These are phyloP conservation scores for Actinomucor elegans DNA, from an alignment of 371 early-diverging fungal genomes.

Conservation along the genomic window DNA sequence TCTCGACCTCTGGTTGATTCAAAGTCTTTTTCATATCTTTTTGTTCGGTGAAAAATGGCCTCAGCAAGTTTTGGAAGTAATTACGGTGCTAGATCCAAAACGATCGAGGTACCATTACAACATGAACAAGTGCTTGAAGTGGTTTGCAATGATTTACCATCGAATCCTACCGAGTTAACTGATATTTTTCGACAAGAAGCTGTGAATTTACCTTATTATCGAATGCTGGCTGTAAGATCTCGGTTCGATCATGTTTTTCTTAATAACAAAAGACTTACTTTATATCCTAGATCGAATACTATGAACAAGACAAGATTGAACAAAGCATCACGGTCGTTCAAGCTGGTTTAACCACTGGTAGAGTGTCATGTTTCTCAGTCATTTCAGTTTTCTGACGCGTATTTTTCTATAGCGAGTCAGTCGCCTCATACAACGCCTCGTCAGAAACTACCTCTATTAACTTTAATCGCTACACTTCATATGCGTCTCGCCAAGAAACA, in stretches of 20 bases:
- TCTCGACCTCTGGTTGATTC: neutral
- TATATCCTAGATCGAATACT: constrained; percentile 69
- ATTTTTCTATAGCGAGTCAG: constrained; percentile 24
- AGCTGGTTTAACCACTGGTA: constrained; percentile 62
- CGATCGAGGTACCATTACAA: constrained; percentile 81
- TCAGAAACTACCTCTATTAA: constrained; percentile 66
- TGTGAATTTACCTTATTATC: constrained; percentile 70
- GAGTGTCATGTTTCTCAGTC: constrained; percentile 5
- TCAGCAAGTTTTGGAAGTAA: constrained; percentile 23
- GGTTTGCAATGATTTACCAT: constrained; percentile 71
- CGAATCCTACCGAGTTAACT: constrained; percentile 69
- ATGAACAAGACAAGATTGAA: constrained; percentile 62
- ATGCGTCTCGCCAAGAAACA: constrained; percentile 60
- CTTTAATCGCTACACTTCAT: constrained; percentile 65
- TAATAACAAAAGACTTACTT: neutral
- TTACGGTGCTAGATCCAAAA: constrained; percentile 30
- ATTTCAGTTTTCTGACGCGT: neutral
- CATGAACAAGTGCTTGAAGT: constrained; percentile 82
- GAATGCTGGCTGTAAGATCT: constrained; percentile 72
- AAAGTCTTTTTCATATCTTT: constrained; percentile 1
- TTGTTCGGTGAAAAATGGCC: constrained; percentile 14
- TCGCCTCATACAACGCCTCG: constrained; percentile 57
- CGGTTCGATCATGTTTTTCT: neutral
- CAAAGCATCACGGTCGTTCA: constrained; percentile 62
- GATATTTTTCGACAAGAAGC: constrained; percentile 77